These are phyloP conservation scores for Paecilomyces niveus DNA, from an alignment of 2,329 filamentous ascomycete genomes.

Conservation along the genomic window DNA sequence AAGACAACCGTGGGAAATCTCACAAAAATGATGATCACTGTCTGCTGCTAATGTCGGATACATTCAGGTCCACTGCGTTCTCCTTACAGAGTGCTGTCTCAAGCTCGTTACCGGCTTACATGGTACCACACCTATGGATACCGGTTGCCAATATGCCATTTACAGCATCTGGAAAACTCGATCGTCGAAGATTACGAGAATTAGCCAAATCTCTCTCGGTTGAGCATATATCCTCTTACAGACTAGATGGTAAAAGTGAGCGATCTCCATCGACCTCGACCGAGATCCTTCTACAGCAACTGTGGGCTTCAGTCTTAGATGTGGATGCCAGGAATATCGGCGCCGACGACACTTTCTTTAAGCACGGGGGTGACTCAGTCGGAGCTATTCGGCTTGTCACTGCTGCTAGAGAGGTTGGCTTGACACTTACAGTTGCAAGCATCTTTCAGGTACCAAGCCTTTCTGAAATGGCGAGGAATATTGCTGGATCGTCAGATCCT, in stretches of 20 bases:
- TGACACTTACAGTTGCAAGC: conserved; percentile 9
- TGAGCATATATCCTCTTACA: conserved; percentile 4
- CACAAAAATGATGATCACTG: not conserved
- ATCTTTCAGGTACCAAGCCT: conserved; percentile 9
- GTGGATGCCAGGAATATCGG: conserved; percentile 7
- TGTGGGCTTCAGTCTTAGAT: conserved; percentile 8
- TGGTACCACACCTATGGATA: conserved; percentile 29
- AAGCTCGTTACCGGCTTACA: conserved; percentile 20
- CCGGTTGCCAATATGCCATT: conserved; percentile 25
- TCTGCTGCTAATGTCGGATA: conserved; percentile 4
- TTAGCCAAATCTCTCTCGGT: conserved; percentile 2
- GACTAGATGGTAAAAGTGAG: conserved; percentile 5
- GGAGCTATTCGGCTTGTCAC: conserved; percentile 14
- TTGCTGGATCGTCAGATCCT: not conserved
- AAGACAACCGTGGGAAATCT: not conserved
- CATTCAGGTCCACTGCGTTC: not conserved
- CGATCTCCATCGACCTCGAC: conserved; percentile 4
- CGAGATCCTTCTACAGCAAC: conserved; percentile 6
- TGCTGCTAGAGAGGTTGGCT: conserved; percentile 4
- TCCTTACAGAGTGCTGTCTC: conserved; percentile 15
- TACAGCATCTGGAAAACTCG: conserved; percentile 24
- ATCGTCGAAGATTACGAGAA: conserved; percentile 13
- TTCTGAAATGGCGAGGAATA: conserved; percentile 6
- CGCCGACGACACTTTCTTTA: conserved; percentile 18
- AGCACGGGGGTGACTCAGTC: conserved; percentile 17